Percentiles rank a stretch among this genome's conserved stretches.
Evolutionary conservation across 352 stramenopile genomes (phyloP).

Genomic region (Globisporangium cylindrosporum): DNA sequence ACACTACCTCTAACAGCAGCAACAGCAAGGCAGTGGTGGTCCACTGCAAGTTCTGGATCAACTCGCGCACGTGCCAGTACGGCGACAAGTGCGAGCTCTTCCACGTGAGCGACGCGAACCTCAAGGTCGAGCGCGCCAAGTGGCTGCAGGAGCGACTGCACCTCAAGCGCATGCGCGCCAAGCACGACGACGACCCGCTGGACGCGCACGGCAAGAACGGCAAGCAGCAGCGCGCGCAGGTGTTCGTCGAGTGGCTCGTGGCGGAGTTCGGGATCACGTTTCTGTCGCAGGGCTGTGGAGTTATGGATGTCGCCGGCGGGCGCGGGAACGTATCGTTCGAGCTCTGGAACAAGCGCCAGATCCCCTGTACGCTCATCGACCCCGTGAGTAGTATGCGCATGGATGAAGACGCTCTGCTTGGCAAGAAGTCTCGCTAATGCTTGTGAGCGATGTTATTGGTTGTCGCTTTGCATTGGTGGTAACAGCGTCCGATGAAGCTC

Average conservation of each 20-base stretch:
- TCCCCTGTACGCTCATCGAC: slow-evolving; percentile 77
- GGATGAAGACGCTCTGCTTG: background rate
- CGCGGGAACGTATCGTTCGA: slow-evolving; percentile 81
- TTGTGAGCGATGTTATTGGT: background rate
- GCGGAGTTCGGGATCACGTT: slow-evolving; percentile 52
- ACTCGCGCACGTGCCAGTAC: slow-evolving; percentile 66
- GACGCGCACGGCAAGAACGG: slow-evolving; percentile 69
- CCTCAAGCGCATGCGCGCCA: slow-evolving; percentile 52
- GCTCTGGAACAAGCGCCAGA: slow-evolving; percentile 76
- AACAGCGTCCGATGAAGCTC: slow-evolving; percentile 67
- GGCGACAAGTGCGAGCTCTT: slow-evolving; percentile 65
- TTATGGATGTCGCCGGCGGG: slow-evolving; percentile 82
- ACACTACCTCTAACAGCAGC: background rate
- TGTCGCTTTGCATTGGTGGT: slow-evolving; percentile 16
- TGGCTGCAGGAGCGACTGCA: slow-evolving; percentile 67
- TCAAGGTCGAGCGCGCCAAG: slow-evolving; percentile 45
- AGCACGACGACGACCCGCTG: slow-evolving; percentile 54
- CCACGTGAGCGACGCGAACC: slow-evolving; percentile 43
- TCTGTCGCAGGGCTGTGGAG: slow-evolving; percentile 47
- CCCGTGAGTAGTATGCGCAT: slow-evolving; percentile 35
- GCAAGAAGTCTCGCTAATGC: background rate
- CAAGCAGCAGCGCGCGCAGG: slow-evolving; percentile 66
- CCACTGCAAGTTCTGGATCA: slow-evolving; percentile 86
- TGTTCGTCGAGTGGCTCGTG: slow-evolving; percentile 80
- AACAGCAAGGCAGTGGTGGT: background rate